A percentile compares a stretch with the other conserved stretches of the same genome.
Conservation (phyloP, 495 filamentous ascomycete genomes). For the Tuber brumale region DNA sequence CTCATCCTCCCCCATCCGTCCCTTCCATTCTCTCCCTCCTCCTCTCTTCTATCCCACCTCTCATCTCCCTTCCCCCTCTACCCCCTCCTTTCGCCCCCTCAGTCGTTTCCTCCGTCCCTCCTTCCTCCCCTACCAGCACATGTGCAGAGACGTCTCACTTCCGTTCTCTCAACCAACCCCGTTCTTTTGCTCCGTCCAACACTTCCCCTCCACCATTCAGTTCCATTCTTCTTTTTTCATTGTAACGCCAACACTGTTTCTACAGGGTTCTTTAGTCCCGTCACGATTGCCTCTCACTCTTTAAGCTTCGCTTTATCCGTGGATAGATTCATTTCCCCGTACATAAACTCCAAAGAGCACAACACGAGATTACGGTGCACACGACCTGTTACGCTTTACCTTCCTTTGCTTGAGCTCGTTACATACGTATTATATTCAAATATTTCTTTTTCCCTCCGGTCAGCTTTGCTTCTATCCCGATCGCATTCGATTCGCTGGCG, state of each 20-base stretch:
- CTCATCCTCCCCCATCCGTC: conserved; percentile 18
- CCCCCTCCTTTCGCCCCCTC: conserved; percentile 10
- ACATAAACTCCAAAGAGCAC: conserved; percentile 37
- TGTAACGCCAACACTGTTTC: conserved; percentile 37
- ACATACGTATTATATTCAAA: conserved; percentile 30
- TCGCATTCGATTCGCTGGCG: conserved; percentile 39
- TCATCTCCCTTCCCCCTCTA: conserved; percentile 5
- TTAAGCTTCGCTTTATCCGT: conserved; percentile 37
- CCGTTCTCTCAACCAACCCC: conserved; percentile 18
- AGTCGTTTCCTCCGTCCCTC: conserved; percentile 12
- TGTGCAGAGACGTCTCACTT: conserved; percentile 38
- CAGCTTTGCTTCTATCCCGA: conserved; percentile 38
- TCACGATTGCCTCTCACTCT: conserved; percentile 34
- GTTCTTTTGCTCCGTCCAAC: conserved; percentile 11
- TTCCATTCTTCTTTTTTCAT: conserved; percentile 25
- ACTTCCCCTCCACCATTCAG: conserved; percentile 4
- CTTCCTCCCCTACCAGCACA: conserved; percentile 24
- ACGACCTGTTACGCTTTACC: conserved; percentile 34
- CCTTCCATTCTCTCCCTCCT: not conserved
- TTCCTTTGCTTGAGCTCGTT: conserved; percentile 33
- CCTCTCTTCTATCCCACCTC: conserved; percentile 3
- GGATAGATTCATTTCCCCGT: conserved; percentile 37
- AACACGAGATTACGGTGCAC: conserved; percentile 38
- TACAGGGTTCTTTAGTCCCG: conserved; percentile 23
- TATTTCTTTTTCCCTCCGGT: conserved; percentile 36